Base-by-base conservation (phyloP, 139 green algal genomes). In the Closterium sp. region DNA sequence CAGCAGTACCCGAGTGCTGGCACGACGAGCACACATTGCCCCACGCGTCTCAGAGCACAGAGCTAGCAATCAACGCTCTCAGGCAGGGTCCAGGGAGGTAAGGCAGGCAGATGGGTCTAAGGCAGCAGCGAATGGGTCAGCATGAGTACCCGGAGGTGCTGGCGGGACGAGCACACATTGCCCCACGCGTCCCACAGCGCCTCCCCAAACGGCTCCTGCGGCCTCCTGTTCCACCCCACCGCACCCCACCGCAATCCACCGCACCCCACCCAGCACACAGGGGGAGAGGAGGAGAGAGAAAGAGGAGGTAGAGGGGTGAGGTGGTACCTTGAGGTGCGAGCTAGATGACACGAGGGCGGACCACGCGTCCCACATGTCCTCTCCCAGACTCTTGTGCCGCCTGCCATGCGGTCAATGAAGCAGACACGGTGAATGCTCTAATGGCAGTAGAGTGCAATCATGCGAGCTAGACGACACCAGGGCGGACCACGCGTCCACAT, bases 141-240 rank as follows among this genome's bases (percentile, higher is more conserved):
- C 5, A 62, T 62, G 42, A 24, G 91, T 38, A 93, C 91, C 86
- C 42, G 24, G 22, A 91, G 42, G 34, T 91, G 86, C n/a, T 32
- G 31, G 7, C 91, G 38, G 21, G 91, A 87, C 17, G 86, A 86
- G 86, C 91, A 93, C 21, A 93, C 19, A 45, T 91, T 91, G 30
- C 62, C 24, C 91, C 91, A 93, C 19, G 91, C 73, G 32, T 93
- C 86, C 91, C 91, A 93, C 86, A 93, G 27, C 11, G 24, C 38
- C 42, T 93, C 91, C 24, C 91, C 91, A 89, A 93, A 79, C 13
- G 90, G 30, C 31, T 34, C 27, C n/a, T 70, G 28, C 19, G 31
- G 84, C 85, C 91, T 2, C 24, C 90, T 93, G 90, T 70, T 10
- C 21, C 86, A 22, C 89, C 5, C 32, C 88, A 24, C 31, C 79